Evolutionary conservation across 345 rosid species (phyloP).

Genomic region (Ceriops tagal): DNA sequence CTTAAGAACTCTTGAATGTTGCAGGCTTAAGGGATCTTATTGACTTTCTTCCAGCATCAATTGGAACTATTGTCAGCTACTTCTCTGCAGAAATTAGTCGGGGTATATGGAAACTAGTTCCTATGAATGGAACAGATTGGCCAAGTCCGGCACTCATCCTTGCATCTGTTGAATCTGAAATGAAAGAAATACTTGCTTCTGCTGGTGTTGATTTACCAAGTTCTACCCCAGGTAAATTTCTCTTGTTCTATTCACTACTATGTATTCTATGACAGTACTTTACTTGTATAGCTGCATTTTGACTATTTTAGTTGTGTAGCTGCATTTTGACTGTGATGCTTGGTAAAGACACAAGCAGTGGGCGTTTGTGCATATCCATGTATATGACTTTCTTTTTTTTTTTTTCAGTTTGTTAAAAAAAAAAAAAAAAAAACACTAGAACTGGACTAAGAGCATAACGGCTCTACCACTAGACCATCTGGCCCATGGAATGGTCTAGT

Average conservation of each 20-base stretch:
- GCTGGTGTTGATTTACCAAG: slow-evolving; percentile 50
- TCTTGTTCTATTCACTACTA: neutral
- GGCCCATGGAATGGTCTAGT: too few species aligned
- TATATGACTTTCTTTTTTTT: too few species aligned
- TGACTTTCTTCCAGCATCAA: slow-evolving; percentile 61
- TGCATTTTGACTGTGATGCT: too few species aligned
- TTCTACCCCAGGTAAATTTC: slow-evolving; percentile 36
- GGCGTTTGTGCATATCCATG: too few species aligned
- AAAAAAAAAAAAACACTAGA: too few species aligned
- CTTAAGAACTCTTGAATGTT: slow-evolving; percentile 7
- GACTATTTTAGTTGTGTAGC: neutral
- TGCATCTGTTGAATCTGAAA: slow-evolving; percentile 46
- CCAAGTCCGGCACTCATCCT: slow-evolving; percentile 59
- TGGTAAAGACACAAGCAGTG: too few species aligned
- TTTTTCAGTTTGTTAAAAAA: too few species aligned
- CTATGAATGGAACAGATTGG: slow-evolving; percentile 75
- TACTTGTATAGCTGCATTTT: neutral
- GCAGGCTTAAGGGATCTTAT: slow-evolving; percentile 67
- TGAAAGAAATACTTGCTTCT: slow-evolving; percentile 47
- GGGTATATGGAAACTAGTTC: slow-evolving; percentile 62
- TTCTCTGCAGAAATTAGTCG: slow-evolving; percentile 62
- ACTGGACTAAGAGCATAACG: too few species aligned
- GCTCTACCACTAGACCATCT: too few species aligned
- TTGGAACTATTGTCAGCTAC: slow-evolving; percentile 52
- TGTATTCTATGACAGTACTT: neutral